Conservation (phyloP, 176 grass and related monocot genomes). For the Dendrocalamus sinicus region DNA sequence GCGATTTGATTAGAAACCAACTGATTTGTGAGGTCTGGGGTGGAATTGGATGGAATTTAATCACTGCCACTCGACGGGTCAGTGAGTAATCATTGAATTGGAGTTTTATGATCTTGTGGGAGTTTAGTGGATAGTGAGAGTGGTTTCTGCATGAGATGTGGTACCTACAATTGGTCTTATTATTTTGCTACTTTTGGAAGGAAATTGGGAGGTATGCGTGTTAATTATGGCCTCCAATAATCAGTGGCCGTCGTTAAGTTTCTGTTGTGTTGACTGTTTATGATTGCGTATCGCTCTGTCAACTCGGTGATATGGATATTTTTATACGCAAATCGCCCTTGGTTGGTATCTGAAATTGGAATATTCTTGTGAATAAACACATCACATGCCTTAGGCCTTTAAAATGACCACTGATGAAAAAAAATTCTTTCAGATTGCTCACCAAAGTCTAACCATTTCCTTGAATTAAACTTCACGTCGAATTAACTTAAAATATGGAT, state of each 20-base stretch:
- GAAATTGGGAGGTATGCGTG: background rate
- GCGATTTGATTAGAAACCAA: background rate
- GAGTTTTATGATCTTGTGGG: background rate
- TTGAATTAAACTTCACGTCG: background rate
- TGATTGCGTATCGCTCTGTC: conserved; percentile 2
- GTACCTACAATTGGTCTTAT: conserved; percentile 11
- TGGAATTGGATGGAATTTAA: background rate
- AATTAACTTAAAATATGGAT: conserved; percentile 1
- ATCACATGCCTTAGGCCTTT: conserved; percentile 32
- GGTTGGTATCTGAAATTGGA: conserved; percentile 43
- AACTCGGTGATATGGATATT: conserved; percentile 37
- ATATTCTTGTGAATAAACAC: conserved; percentile 60
- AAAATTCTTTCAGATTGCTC: background rate
- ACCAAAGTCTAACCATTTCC: background rate
- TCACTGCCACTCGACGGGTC: background rate
- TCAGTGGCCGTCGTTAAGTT: background rate
- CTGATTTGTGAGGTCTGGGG: background rate
- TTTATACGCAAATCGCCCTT: conserved; percentile 1
- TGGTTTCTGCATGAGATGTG: conserved; percentile 26
- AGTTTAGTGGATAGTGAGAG: background rate
- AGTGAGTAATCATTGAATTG: background rate
- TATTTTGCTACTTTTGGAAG: conserved; percentile 35
- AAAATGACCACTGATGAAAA: conserved; percentile 9
- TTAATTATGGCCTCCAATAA: conserved; percentile 1
- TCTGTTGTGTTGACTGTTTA: conserved; percentile 37